These are phyloP conservation scores for Trametes sp. DNA, from an alignment of 1,284 basidiomycete species.

Conservation along the genomic window DNA sequence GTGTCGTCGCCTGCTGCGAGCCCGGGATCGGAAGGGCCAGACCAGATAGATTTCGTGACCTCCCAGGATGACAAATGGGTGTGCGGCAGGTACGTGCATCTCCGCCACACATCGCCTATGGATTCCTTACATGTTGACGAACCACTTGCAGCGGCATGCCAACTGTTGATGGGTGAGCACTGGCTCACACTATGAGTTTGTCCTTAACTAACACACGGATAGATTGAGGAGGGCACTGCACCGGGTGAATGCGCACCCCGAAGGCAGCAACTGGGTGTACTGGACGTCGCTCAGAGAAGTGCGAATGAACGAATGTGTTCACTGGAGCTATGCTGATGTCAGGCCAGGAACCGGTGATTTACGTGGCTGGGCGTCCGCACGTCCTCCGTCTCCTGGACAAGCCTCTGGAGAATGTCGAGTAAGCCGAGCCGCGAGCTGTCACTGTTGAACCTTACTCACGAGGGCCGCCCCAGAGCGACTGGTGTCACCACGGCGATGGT, in stretches of 20 bases:
- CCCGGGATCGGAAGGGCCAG: conserved; percentile 37
- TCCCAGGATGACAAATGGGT: conserved; percentile 68
- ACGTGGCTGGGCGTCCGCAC: conserved; percentile 89
- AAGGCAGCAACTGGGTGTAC: conserved; percentile 75
- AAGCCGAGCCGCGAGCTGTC: conserved; percentile 40
- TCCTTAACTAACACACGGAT: not conserved
- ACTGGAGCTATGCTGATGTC: conserved; percentile 17
- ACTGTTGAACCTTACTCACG: not conserved
- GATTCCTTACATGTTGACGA: not conserved
- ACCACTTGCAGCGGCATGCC: conserved; percentile 80
- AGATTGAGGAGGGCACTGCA: conserved; percentile 86
- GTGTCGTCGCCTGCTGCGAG: conserved; percentile 41
- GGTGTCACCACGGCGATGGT: conserved; percentile 94
- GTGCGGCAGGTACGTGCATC: conserved; percentile 75
- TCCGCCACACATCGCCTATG: not conserved
- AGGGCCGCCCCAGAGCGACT: conserved; percentile 69
- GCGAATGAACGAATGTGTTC: not conserved
- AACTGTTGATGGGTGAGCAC: conserved; percentile 78
- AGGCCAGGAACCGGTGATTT: conserved; percentile 90
- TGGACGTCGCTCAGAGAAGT: conserved; percentile 95
- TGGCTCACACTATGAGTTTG: no score
- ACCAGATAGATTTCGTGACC: conserved; percentile 47
- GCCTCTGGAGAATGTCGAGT: conserved; percentile 94
- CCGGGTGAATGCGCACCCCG: conserved; percentile 81
- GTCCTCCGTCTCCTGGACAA: conserved; percentile 92